phyloP scores from a whole-genome alignment of 1,284 basidiomycete species.

The Blastosporella zonata region DNA sequence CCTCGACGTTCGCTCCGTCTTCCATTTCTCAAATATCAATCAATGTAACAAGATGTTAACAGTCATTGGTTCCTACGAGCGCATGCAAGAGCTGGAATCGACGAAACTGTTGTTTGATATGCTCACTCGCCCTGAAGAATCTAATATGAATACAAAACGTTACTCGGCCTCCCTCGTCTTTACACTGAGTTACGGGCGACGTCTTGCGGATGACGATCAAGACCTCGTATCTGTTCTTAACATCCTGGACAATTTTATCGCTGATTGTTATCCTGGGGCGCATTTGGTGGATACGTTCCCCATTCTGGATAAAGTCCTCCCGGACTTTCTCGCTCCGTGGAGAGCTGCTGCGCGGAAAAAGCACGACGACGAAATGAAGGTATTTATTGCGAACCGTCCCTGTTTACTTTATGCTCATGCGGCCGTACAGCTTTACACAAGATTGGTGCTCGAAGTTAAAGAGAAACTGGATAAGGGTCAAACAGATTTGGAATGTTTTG shows the following conservation, averaged over 20 bases:
- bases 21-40: not conserved
- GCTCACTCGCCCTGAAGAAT: constrained; percentile 6
- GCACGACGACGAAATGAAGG: constrained; percentile 22
- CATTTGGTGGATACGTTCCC: constrained; percentile 30
- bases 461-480: constrained; percentile 19
- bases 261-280: constrained; percentile 23
- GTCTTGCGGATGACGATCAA: constrained; percentile 21
- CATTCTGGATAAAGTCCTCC: constrained; percentile 23
- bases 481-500: constrained; percentile 22
- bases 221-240: constrained; percentile 22
- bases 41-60: not conserved
- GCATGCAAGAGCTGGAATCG: constrained; percentile 13
- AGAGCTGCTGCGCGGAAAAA: constrained; percentile 21
- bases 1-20: constrained; percentile 1
- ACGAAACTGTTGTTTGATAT: constrained; percentile 7
- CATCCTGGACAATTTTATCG: constrained; percentile 23
- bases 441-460: constrained; percentile 23
- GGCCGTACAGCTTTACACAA: constrained; percentile 21
- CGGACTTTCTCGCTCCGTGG: constrained; percentile 27
- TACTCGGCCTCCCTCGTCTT: constrained; percentile 26
- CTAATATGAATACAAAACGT: constrained; percentile 8
- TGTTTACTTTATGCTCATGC: not conserved
- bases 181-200: constrained; percentile 23
- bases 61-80: constrained; percentile 14
- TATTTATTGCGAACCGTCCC: not conserved